Percentiles rank a stretch among this genome's conserved stretches.
Conservation (phyloP, 1,139 yeast species). For the Yamadazyma dendronema region DNA sequence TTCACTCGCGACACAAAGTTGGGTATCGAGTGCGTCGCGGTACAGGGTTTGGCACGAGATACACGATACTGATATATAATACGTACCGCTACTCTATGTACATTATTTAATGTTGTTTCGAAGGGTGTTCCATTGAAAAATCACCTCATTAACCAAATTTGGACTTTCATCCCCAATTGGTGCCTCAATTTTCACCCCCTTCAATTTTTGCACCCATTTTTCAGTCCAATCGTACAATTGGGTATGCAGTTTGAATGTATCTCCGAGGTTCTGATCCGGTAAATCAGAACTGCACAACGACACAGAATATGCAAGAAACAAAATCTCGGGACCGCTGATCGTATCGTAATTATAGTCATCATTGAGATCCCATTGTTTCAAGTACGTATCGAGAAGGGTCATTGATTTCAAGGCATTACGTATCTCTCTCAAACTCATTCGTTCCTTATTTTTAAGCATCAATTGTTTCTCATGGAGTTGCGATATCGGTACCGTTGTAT, state of each 20-base stretch:
- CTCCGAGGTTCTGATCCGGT: slow-evolving; percentile 43
- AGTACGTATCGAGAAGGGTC: slow-evolving; percentile 33
- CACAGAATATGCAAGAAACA: slow-evolving; percentile 33
- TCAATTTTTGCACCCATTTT: slow-evolving; percentile 1
- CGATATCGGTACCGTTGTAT: slow-evolving; percentile 43
- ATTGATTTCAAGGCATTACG: slow-evolving; percentile 53
- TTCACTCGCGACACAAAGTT: slow-evolving; percentile 12
- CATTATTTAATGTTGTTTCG: too few species aligned
- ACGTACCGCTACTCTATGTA: too few species aligned
- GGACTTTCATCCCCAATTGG: slow-evolving; percentile 35
- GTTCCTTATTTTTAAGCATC: slow-evolving; percentile 41
- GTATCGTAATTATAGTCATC: background rate
- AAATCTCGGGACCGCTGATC: slow-evolving; percentile 3
- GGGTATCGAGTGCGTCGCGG: slow-evolving; percentile 5
- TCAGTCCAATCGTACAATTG: slow-evolving; percentile 4
- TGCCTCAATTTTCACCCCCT: slow-evolving; percentile 1
- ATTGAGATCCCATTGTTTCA: slow-evolving; percentile 25
- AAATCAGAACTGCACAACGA: slow-evolving; percentile 32
- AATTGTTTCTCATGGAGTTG: slow-evolving; percentile 51
- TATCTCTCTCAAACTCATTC: slow-evolving; percentile 45
- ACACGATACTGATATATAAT: too few species aligned
- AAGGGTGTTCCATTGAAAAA: slow-evolving; percentile 2
- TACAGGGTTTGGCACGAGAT: too few species aligned
- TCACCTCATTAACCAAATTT: slow-evolving; percentile 35
- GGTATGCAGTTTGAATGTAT: slow-evolving; percentile 4